Base-by-base conservation (phyloP, 1,284 basidiomycete species). In the Cerrena zonata region DNA sequence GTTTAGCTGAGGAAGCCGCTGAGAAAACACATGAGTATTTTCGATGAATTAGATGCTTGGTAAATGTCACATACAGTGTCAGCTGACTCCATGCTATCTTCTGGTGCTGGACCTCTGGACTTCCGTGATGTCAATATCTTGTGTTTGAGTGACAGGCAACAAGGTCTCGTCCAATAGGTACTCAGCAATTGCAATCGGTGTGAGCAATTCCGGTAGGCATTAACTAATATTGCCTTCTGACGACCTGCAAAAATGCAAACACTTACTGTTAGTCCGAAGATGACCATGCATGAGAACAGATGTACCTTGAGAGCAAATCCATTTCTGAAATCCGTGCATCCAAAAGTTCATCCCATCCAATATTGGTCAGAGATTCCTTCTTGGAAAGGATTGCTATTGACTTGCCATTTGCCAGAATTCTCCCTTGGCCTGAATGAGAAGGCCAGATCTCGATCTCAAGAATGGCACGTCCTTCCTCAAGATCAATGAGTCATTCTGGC, bases 401-500 rank as follows among this genome's bases (percentile, higher is more conserved):
- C 19, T 65, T 69, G 18, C 80, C 86, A 52, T 84, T 77, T 51
- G 86, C 77, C 37, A 64, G 68, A 54, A 83, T 72, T 15, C 58
- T 63, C 55, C 59, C 58, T 27, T 42, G 42, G 23, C 43, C 59
- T 13, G 52, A 54, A 18, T 55, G 52, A 12, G 66, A 53, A 4
- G 84, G 76, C 43, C 70, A 72, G 37, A 91, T 76, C 50, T 72
- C 71, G 39, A 90, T 66, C 37, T 78, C 74, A 19, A 91, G 77
- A 13, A 84, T 68, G 12, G 80, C 86, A 0, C 64, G 61, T 34
- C 85, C 86, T 46, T 81, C 79, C 61, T 86, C 78, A 55, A 91
- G 67, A 54, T 86, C 81, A 18, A 79, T 64, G 53, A 90, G 66
- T 91, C 91, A 94, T 45, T 71, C 69, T 3, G 92, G 91, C 56